Evolutionary conservation across 257 asterid species (phyloP).

Genomic region (Scutellaria minor): DNA sequence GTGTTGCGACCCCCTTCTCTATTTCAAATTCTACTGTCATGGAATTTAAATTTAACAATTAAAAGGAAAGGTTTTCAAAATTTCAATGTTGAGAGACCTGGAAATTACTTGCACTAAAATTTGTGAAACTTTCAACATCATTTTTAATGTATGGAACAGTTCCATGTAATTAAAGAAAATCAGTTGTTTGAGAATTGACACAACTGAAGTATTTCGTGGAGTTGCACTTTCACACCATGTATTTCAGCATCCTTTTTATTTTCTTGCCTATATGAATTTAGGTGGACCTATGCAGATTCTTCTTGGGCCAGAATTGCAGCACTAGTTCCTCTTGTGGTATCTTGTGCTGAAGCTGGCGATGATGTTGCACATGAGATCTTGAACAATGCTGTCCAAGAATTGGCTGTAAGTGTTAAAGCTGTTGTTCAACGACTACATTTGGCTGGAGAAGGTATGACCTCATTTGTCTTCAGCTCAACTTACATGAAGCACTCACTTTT

Average conservation of each 20-base stretch:
- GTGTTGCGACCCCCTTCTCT: background rate
- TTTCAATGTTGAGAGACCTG: background rate
- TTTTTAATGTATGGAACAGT: background rate
- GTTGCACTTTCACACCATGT: constrained; percentile 19
- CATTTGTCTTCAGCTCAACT: constrained; percentile 19
- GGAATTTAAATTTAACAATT: background rate
- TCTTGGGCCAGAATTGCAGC: constrained; percentile 99
- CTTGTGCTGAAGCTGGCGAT: constrained; percentile 97
- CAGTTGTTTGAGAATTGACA: constrained; percentile 31
- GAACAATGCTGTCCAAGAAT: constrained; percentile 76
- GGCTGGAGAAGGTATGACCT: constrained; percentile 79
- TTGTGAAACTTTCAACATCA: constrained; percentile 9
- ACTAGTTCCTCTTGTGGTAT: constrained; percentile 84
- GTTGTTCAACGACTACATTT: constrained; percentile 74
- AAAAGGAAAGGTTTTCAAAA: too few species aligned
- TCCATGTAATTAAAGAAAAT: constrained; percentile 1
- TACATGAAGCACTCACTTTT: constrained; percentile 4
- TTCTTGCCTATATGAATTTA: constrained; percentile 69
- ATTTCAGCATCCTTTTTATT: constrained; percentile 41
- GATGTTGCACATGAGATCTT: constrained; percentile 77
- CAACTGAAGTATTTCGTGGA: constrained; percentile 23
- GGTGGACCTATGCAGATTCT: constrained; percentile 99
- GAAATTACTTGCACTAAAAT: background rate
- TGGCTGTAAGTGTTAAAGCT: constrained; percentile 82
- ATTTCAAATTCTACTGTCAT: background rate